Evolutionary conservation across 1,284 basidiomycete species (phyloP).

Genomic region (Leccinum insolens): DNA sequence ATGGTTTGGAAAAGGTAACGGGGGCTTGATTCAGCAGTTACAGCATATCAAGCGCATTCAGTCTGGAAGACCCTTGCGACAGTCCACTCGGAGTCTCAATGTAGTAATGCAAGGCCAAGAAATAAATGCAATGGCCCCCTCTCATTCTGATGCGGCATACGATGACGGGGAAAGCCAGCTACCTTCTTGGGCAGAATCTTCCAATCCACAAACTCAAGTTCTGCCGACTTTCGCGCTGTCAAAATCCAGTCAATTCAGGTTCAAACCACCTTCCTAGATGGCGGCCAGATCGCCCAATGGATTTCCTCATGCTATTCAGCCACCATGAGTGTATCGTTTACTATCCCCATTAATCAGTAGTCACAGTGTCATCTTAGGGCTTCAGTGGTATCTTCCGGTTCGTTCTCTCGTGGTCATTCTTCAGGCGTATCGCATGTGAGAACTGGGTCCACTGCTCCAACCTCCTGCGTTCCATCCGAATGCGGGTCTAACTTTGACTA

Average conservation of each 20-base stretch:
- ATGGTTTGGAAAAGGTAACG: too few species aligned
- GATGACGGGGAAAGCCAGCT: neutral
- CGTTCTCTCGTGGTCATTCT: neutral
- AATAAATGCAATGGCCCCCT: neutral
- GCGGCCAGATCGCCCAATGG: neutral
- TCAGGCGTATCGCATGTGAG: neutral
- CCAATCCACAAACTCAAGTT: neutral
- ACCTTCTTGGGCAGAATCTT: neutral
- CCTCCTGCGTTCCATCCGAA: neutral
- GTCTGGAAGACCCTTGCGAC: neutral
- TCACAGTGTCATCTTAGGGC: neutral
- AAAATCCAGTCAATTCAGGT: neutral
- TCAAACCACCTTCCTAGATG: neutral
- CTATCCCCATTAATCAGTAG: neutral
- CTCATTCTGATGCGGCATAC: neutral
- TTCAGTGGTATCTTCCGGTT: neutral
- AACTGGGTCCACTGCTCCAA: neutral
- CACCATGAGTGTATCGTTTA: neutral
- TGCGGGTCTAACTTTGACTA: neutral
- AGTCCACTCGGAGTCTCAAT: neutral
- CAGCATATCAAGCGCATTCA: neutral
- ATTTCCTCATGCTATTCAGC: neutral
- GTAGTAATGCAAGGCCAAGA: neutral
- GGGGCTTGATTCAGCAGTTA: too few species aligned
- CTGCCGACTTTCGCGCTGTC: neutral